Percentiles rank a stretch among this genome's conserved stretches.
Conservation (phyloP, 2,329 filamentous ascomycete species). For the Colletotrichum spaethianum region DNA sequence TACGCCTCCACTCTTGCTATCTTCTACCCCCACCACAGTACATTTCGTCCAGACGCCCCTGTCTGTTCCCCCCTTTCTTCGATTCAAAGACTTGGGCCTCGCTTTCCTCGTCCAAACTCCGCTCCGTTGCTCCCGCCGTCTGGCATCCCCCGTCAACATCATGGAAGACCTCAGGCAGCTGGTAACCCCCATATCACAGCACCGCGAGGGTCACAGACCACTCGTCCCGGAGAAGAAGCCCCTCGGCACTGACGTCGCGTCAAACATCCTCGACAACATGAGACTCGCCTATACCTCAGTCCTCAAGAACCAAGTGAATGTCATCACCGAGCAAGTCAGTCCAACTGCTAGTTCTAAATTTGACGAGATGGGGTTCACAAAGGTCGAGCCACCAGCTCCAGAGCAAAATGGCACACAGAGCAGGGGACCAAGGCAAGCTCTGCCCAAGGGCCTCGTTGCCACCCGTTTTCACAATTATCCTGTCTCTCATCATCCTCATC, state of each 20-base stretch:
- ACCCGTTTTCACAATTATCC: conserved; percentile 25
- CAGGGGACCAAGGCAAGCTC: conserved; percentile 34
- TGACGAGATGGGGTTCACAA: conserved; percentile 35
- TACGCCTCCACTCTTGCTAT: too few species aligned
- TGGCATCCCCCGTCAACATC: background rate
- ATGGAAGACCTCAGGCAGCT: conserved; percentile 42
- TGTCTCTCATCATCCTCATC: background rate
- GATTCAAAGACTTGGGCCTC: conserved; percentile 1
- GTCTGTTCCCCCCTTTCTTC: background rate
- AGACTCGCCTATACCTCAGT: background rate
- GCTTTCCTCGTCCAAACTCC: conserved; percentile 13
- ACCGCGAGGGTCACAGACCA: background rate
- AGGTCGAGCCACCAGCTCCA: conserved; percentile 22
- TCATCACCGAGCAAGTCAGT: conserved; percentile 1
- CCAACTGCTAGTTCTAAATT: background rate
- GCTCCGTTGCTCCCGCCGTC: conserved; percentile 16
- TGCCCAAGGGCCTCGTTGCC: conserved; percentile 38
- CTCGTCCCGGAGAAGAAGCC: conserved; percentile 13
- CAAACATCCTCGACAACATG: background rate
- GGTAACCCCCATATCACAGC: background rate
- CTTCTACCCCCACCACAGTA: too few species aligned
- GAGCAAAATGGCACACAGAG: conserved; percentile 2
- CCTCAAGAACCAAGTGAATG: background rate
- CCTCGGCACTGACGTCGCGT: background rate
- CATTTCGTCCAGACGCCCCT: background rate